These are phyloP conservation scores for Clarireedia sp. DNA, from an alignment of 2,329 filamentous ascomycete genomes.

Conservation along the genomic window DNA sequence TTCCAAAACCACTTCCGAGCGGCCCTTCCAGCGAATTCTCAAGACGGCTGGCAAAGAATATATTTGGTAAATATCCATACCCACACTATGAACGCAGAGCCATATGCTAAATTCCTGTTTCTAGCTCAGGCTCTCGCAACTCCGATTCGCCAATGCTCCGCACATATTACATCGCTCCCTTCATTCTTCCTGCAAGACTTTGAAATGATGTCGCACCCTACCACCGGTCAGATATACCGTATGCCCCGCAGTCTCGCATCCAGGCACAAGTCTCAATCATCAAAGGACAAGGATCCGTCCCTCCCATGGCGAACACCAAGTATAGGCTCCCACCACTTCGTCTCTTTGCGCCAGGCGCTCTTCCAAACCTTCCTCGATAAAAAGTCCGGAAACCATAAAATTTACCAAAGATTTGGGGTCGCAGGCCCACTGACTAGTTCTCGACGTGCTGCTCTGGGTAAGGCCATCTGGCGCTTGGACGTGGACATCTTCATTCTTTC, in stretches of 20 bases:
- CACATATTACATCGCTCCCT: conserved; percentile 45
- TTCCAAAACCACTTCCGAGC: conserved; percentile 26
- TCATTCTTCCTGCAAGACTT: conserved; percentile 57
- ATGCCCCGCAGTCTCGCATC: conserved; percentile 38
- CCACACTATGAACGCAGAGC: neutral
- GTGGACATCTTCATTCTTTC: conserved; percentile 48
- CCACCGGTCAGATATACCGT: conserved; percentile 46
- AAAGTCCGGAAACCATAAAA: neutral
- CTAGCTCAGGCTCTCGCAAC: conserved; percentile 49
- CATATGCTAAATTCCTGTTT: neutral
- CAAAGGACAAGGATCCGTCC: neutral
- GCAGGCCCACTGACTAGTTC: neutral
- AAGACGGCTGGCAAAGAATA: conserved; percentile 50
- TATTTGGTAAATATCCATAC: conserved; percentile 38
- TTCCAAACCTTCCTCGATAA: neutral
- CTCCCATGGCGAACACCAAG: neutral
- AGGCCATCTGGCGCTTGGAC: conserved; percentile 39
- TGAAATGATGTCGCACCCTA: conserved; percentile 46
- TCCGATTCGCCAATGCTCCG: conserved; percentile 47
- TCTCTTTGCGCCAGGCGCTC: conserved; percentile 3
- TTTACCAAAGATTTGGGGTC: neutral
- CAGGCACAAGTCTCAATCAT: neutral
- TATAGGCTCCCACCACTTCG: conserved; percentile 6
- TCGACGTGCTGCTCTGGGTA: conserved; percentile 15
- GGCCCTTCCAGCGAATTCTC: conserved; percentile 41